Conservation (phyloP, 2,329 filamentous ascomycete species). For the Boeremia lycopersici region DNA sequence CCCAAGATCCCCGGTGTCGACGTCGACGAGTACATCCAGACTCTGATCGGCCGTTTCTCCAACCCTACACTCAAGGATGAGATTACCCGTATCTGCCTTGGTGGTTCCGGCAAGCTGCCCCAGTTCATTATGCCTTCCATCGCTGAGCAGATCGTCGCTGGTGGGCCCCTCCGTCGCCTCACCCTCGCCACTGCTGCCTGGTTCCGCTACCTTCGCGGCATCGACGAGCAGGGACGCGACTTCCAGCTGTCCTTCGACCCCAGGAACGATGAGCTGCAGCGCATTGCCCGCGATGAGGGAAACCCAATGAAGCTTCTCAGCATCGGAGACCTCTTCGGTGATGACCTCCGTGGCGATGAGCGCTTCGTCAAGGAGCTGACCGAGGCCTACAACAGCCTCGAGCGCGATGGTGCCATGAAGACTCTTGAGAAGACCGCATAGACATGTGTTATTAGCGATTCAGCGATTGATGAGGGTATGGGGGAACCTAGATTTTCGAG, state of each 20-base stretch:
- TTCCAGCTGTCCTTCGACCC: constrained; percentile 33
- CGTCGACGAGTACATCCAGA: constrained; percentile 36
- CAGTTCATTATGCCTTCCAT: constrained; percentile 41
- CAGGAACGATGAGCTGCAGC: constrained; percentile 34
- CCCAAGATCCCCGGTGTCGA: constrained; percentile 36
- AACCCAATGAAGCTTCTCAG: constrained; percentile 24
- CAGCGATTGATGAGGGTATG: constrained; percentile 10
- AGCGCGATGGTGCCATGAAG: constrained; percentile 27
- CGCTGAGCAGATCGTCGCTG: constrained; percentile 34
- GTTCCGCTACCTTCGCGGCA: constrained; percentile 36
- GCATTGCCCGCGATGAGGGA: constrained; percentile 24
- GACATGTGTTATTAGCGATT: constrained; percentile 14
- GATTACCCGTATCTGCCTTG: constrained; percentile 38
- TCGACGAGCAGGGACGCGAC: constrained; percentile 30
- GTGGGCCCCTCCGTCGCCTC: constrained; percentile 32
- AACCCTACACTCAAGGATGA: constrained; percentile 39
- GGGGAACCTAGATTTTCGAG: constrained; percentile 10
- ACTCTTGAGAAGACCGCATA: constrained; percentile 26
- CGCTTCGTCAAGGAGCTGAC: constrained; percentile 36
- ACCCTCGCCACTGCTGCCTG: constrained; percentile 34
- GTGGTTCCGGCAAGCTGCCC: constrained; percentile 38
- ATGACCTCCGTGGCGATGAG: constrained; percentile 33
- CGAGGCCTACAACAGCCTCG: constrained; percentile 28
- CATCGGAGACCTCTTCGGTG: constrained; percentile 32
- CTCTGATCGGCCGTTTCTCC: constrained; percentile 34